Base-by-base conservation (phyloP, 164 flowering plant species). In the Umbellularia californica region DNA sequence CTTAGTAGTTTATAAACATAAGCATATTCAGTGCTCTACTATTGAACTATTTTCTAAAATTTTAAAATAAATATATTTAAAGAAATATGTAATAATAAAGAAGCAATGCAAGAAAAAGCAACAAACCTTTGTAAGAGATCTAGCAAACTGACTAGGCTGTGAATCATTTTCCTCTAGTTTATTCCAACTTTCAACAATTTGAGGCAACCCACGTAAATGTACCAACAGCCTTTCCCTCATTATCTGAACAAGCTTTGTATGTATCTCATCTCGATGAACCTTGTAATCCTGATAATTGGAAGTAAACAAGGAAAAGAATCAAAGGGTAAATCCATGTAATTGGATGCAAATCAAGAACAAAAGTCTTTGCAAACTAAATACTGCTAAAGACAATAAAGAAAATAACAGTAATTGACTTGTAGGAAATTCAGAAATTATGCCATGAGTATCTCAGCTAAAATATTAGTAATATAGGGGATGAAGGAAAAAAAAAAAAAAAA, bases 121-220 rank as follows among this genome's bases (percentile, higher is more conserved):
- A 63, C 22, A n/a, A 66, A 93, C 99, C 95, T 94, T 96, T 60
- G 97, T 92, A 20, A 96, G 86, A 55, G 95, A 84, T 62, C 88
- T 82, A 70, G 97, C 99, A 90, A 94, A 92, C 76, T 85, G 95
- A 84, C 98, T 96, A 25, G 98, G 97, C 70, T 90, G 99, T 71
- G 83, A 50, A 74, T 96, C 98, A 85, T 77, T 80, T 75, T 92
- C 98, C 51, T 90, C 95, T 14, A 89, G 85, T 78, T 90, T 85
- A 75, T 90, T 96, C 99, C 97, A 94, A 76, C 86, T 82, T 83
- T 94, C 97, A 78, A 89, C 90, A 79, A 94, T 89, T 81, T 92
- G 95, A 69, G 97, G 97, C 83, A 96, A 79, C 14, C 90, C 84
- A 63, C 97, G 92, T 10, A 95, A 82, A 85, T 96, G 98, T 75